These are phyloP conservation scores for Blastocystis sp. DNA, from an alignment of 352 stramenopile genomes.

Conservation along the genomic window DNA sequence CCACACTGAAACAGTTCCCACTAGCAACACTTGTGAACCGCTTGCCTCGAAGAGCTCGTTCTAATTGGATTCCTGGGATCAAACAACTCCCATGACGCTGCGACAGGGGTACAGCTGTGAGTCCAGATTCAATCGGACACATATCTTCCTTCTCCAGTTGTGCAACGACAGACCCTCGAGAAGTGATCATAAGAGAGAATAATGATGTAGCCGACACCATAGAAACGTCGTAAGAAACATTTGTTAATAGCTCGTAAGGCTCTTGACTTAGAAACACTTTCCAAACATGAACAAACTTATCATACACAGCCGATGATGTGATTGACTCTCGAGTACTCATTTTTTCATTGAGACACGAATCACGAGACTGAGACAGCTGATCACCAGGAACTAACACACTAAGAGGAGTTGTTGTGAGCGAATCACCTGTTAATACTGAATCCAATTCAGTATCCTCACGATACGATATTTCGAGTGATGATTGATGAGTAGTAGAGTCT, in stretches of 20 bases:
- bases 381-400: background rate
- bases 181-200: constrained; percentile 24
- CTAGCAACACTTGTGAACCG: background rate
- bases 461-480: too few species aligned
- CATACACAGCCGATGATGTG: background rate
- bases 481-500: too few species aligned
- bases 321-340: background rate
- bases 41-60: background rate
- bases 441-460: too few species aligned
- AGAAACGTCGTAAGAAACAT: background rate
- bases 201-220: background rate
- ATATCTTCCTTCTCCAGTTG: background rate
- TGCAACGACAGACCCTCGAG: background rate
- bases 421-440: too few species aligned
- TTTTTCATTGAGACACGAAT: background rate
- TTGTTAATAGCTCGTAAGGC: background rate
- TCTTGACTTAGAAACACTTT: background rate
- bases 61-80: constrained; percentile 4
- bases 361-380: background rate
- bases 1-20: background rate
- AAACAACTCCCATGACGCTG: background rate
- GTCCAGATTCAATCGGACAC: background rate
- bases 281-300: background rate
- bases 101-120: background rate
- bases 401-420: too few species aligned